Conservation (phyloP, 2,329 filamentous ascomycete genomes). For the Trichoderma afroharzianum region DNA sequence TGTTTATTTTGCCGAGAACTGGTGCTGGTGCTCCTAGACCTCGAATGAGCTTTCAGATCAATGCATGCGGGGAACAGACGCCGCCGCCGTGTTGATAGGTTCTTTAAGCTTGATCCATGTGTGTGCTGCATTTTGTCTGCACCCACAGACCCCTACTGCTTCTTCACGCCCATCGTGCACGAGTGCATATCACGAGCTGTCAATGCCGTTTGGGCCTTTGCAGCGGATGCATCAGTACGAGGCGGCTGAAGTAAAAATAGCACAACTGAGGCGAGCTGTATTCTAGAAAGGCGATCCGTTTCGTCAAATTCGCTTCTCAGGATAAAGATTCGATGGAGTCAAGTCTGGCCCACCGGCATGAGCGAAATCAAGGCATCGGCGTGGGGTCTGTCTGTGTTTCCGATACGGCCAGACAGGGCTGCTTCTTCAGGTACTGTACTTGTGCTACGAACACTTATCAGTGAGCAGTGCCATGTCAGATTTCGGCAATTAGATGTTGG, state of each 20-base stretch:
- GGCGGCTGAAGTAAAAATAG: neutral
- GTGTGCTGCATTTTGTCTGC: neutral
- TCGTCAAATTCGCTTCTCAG: neutral
- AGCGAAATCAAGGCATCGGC: conserved; percentile 14
- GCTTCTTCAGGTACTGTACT: neutral
- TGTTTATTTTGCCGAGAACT: conserved; percentile 2
- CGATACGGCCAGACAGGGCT: neutral
- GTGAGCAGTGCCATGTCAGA: neutral
- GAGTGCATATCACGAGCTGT: neutral
- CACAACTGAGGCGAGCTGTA: neutral
- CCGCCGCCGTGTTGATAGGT: neutral
- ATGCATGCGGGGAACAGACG: neutral
- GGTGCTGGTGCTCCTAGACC: neutral
- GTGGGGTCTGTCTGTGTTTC: neutral
- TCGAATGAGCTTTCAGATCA: neutral
- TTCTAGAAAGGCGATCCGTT: neutral
- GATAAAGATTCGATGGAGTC: neutral
- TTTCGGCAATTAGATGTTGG: neutral
- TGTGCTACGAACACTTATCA: neutral
- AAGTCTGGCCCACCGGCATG: conserved; percentile 1
- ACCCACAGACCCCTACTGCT: neutral
- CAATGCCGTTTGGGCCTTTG: neutral
- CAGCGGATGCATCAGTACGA: neutral
- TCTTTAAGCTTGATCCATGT: neutral
- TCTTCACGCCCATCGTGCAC: neutral